Conservation (phyloP, 2,329 filamentous ascomycete genomes). For the Aureobasidium leucospermi region DNA sequence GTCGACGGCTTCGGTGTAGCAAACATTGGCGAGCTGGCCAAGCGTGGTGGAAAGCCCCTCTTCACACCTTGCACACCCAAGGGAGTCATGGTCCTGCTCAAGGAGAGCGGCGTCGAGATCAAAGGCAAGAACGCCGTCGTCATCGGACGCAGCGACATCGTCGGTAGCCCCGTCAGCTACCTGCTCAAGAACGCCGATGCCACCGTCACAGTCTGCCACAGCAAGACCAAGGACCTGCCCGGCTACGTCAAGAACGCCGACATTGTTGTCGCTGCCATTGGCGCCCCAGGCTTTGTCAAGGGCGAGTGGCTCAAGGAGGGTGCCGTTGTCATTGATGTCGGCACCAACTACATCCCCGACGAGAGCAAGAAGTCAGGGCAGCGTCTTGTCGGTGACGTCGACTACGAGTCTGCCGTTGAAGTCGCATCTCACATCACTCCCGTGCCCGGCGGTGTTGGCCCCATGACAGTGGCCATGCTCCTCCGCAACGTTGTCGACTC, state of each 20-base stretch:
- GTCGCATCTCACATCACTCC: slow-evolving; percentile 92
- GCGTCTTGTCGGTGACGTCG: slow-evolving; percentile 88
- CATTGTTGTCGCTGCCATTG: slow-evolving; percentile 86
- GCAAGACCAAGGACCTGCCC: slow-evolving; percentile 67
- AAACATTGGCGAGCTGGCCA: slow-evolving; percentile 95
- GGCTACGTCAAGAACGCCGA: slow-evolving; percentile 76
- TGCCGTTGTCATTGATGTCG: slow-evolving; percentile 93
- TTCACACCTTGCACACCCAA: slow-evolving; percentile 96
- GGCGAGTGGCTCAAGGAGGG: slow-evolving; percentile 94
- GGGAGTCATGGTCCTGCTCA: slow-evolving; percentile 87
- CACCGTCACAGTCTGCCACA: slow-evolving; percentile 94
- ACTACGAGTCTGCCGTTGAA: slow-evolving; percentile 75
- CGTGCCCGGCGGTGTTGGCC: slow-evolving; percentile 91
- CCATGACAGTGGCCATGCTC: slow-evolving; percentile 98
- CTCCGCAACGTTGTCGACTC: slow-evolving; percentile 91
- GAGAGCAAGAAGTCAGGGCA: slow-evolving; percentile 84
- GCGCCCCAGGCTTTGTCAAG: slow-evolving; percentile 78
- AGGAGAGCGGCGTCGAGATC: slow-evolving; percentile 75
- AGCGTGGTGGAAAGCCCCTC: slow-evolving; percentile 80
- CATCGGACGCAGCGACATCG: slow-evolving; percentile 90
- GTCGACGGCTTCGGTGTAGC: slow-evolving; percentile 91
- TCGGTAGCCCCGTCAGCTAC: slow-evolving; percentile 94
- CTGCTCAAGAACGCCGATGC: slow-evolving; percentile 91
- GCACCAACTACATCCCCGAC: slow-evolving; percentile 92
- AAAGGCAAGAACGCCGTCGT: slow-evolving; percentile 92